Evolutionary conservation across 1,284 basidiomycete genomes (phyloP).

Genomic region (Marasmius sp.): DNA sequence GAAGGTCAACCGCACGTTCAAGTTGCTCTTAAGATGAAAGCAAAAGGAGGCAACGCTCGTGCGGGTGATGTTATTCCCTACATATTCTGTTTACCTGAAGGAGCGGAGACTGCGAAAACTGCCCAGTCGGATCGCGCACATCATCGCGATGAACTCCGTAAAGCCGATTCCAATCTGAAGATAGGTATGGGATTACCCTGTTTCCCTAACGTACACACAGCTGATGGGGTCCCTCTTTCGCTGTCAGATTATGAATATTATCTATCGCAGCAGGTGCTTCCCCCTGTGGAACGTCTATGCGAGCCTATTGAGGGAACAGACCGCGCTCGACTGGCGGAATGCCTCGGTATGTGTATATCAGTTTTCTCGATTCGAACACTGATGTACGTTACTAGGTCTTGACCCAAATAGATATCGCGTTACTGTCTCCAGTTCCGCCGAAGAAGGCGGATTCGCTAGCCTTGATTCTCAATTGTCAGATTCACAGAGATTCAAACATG

Average conservation of each 20-base stretch:
- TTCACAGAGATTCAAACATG: conserved; percentile 81
- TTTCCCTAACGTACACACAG: background rate
- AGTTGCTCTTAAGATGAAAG: conserved; percentile 91
- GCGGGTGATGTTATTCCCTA: conserved; percentile 96
- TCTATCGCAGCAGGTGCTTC: conserved; percentile 88
- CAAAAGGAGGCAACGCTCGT: conserved; percentile 77
- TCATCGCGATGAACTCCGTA: conserved; percentile 91
- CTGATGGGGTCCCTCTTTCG: conserved; percentile 5
- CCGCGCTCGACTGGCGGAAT: conserved; percentile 87
- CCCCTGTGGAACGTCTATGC: conserved; percentile 93
- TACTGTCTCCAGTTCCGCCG: conserved; percentile 40
- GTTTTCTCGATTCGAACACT: background rate
- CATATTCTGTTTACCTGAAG: conserved; percentile 85
- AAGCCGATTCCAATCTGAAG: conserved; percentile 61
- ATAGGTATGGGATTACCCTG: conserved; percentile 56
- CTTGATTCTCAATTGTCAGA: conserved; percentile 93
- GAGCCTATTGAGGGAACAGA: conserved; percentile 98
- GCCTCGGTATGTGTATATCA: conserved; percentile 65
- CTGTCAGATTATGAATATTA: conserved; percentile 87
- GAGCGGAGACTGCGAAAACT: conserved; percentile 72
- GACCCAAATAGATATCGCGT: conserved; percentile 80
- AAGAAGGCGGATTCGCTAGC: conserved; percentile 75
- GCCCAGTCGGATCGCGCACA: conserved; percentile 90
- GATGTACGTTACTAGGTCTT: conserved; percentile 54
- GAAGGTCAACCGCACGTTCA: conserved; percentile 97